These are phyloP conservation scores for Pelargonium hybrid DNA, from an alignment of 441 rosid genomes.

Conservation along the genomic window DNA sequence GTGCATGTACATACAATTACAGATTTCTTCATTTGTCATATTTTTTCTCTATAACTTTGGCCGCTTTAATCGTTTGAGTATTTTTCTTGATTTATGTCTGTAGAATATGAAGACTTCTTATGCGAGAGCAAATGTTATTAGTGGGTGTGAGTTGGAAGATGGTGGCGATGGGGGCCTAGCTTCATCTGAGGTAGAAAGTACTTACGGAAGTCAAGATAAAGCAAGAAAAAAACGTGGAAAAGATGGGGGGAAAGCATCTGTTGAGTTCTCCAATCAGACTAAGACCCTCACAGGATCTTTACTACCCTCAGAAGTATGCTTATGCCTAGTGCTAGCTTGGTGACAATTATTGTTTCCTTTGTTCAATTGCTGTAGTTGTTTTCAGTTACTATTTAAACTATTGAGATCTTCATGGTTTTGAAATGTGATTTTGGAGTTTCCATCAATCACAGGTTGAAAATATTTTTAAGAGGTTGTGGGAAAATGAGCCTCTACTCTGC, in stretches of 20 bases:
- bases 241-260: conserved; percentile 20
- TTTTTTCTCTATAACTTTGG: background rate
- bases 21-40: background rate
- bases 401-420: background rate
- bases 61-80: background rate
- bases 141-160: conserved; percentile 29
- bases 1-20: background rate
- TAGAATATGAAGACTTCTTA: conserved; percentile 39
- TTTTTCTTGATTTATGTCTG: conserved; percentile 19
- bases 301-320: conserved; percentile 65
- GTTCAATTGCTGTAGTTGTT: conserved; percentile 4
- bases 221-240: conserved; percentile 23
- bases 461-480: conserved; percentile 58
- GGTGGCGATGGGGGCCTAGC: conserved; percentile 28
- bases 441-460: conserved; percentile 46
- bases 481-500: conserved; percentile 70
- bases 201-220: conserved; percentile 24
- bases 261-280: conserved; percentile 32
- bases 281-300: conserved; percentile 34
- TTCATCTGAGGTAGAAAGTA: conserved; percentile 30
- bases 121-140: conserved; percentile 46
- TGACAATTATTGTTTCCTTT: conserved; percentile 2
- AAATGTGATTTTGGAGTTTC: background rate
- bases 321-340: conserved; percentile 15
- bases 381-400: background rate